phyloP scores from a whole-genome alignment of 352 stramenopile species.

The Phytophthora podocarpi region DNA sequence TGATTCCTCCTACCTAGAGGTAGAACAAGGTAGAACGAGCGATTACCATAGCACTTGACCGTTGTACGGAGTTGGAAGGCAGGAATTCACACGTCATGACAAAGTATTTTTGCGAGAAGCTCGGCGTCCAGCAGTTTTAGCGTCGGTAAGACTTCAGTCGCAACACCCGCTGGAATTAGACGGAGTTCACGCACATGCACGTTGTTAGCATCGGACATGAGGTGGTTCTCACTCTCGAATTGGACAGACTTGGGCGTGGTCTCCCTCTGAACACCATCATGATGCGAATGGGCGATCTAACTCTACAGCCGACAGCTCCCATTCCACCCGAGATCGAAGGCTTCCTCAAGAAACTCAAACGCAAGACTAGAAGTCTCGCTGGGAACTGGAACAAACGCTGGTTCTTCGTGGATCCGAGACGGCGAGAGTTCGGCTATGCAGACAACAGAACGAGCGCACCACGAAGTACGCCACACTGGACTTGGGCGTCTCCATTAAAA shows the following conservation, averaged over 20 bases:
- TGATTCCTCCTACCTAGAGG: too few relatives aligned
- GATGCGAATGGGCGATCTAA: constrained; percentile 26
- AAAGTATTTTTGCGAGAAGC: constrained; percentile 20
- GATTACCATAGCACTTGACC: too few relatives aligned
- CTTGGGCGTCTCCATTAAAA: not conserved
- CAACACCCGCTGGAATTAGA: constrained; percentile 25
- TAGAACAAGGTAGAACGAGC: too few relatives aligned
- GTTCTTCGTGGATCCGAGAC: constrained; percentile 85
- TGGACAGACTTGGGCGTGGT: constrained; percentile 8
- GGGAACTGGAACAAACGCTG: constrained; percentile 88
- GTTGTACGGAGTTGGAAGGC: too few relatives aligned
- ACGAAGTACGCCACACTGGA: constrained; percentile 42
- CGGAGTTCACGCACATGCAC: constrained; percentile 2
- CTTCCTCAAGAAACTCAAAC: constrained; percentile 89
- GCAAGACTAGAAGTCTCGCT: constrained; percentile 76
- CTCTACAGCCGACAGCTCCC: constrained; percentile 48
- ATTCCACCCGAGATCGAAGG: constrained; percentile 81
- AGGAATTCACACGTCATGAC: too few relatives aligned
- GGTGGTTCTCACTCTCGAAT: constrained; percentile 31
- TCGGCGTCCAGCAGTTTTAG: constrained; percentile 22
- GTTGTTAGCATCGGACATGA: too few relatives aligned
- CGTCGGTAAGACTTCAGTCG: constrained; percentile 23
- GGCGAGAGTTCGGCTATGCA: constrained; percentile 77
- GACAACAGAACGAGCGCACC: constrained; percentile 51
- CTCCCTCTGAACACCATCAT: too few relatives aligned